Percentiles rank a stretch among this genome's conserved stretches.
Conservation (phyloP, 352 stramenopile genomes). For the Saprolegnia parasitica region DNA sequence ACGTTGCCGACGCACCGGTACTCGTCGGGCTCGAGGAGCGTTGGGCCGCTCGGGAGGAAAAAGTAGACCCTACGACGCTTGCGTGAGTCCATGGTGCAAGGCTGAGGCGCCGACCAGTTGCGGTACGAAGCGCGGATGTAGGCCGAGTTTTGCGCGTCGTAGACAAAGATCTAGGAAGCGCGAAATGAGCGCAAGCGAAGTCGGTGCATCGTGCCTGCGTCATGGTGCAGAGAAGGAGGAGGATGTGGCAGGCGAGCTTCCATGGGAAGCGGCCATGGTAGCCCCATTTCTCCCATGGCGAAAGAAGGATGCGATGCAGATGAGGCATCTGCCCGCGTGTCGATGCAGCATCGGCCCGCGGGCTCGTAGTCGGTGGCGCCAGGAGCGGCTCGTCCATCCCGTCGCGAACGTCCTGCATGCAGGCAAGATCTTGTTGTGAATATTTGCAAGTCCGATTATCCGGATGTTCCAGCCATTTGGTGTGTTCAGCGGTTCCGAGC, state of each 20-base stretch:
- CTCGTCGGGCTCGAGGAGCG: conserved; percentile 28
- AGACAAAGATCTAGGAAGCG: conserved; percentile 67
- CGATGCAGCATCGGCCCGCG: too few species aligned
- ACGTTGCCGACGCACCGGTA: background rate
- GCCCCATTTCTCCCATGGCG: conserved; percentile 78
- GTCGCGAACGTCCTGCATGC: background rate
- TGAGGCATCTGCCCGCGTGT: background rate
- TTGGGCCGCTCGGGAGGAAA: conserved; percentile 55
- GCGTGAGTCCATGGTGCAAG: conserved; percentile 1
- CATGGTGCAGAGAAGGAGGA: conserved; percentile 50
- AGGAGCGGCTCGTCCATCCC: conserved; percentile 16
- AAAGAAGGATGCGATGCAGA: conserved; percentile 54
- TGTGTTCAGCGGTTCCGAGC: conserved; percentile 10
- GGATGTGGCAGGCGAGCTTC: conserved; percentile 74
- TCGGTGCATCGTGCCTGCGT: conserved; percentile 28
- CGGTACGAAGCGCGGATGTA: conserved; percentile 80
- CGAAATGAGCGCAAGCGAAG: conserved; percentile 34
- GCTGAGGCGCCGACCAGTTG: conserved; percentile 51
- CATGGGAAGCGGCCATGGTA: conserved; percentile 68
- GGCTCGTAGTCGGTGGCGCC: background rate
- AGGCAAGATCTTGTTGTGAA: conserved; percentile 7
- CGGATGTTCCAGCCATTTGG: conserved; percentile 8
- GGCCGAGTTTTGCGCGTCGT: conserved; percentile 70
- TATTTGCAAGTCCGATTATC: conserved; percentile 9
- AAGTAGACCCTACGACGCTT: conserved; percentile 56